Percentiles rank a stretch among this genome's conserved stretches.
Conservation (phyloP, 139 green algal species). For the Chlorella sp. region DNA sequence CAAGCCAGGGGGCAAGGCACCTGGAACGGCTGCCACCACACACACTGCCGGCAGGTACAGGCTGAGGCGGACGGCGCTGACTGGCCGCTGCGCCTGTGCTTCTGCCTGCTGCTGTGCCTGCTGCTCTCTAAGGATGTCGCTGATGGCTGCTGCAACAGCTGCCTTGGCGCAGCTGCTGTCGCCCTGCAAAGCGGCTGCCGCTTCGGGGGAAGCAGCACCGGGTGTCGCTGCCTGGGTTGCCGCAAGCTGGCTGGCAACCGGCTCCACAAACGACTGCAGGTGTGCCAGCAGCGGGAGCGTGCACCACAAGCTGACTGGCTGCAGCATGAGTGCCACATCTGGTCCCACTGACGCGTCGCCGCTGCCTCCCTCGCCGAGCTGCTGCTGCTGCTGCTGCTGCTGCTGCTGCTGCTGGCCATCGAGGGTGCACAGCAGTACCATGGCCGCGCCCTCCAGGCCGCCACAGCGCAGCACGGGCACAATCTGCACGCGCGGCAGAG, state of each 20-base stretch:
- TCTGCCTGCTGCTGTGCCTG: neutral
- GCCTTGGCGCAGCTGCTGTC: neutral
- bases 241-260: neutral
- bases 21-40: neutral
- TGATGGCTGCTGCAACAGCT: slow-evolving; percentile 5
- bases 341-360: neutral
- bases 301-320: slow-evolving; percentile 24
- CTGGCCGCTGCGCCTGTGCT: neutral
- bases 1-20: neutral
- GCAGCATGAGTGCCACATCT: slow-evolving; percentile 1
- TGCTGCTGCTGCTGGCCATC: neutral
- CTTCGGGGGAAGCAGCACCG: neutral
- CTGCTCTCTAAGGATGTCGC: slow-evolving; percentile 13
- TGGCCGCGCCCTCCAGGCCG: neutral
- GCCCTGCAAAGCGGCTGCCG: neutral
- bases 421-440: slow-evolving; percentile 3
- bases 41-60: slow-evolving; percentile 8
- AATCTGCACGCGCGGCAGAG: slow-evolving; percentile 24
- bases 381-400: neutral
- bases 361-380: no score
- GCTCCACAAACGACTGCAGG: neutral
- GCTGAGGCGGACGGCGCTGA: neutral
- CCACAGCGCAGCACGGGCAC: slow-evolving; percentile 13
- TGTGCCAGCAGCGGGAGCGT: slow-evolving; percentile 20
- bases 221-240: neutral